These are phyloP conservation scores for Sphaerobolus stellatus DNA, from an alignment of 1,284 basidiomycete genomes.

Conservation along the genomic window DNA sequence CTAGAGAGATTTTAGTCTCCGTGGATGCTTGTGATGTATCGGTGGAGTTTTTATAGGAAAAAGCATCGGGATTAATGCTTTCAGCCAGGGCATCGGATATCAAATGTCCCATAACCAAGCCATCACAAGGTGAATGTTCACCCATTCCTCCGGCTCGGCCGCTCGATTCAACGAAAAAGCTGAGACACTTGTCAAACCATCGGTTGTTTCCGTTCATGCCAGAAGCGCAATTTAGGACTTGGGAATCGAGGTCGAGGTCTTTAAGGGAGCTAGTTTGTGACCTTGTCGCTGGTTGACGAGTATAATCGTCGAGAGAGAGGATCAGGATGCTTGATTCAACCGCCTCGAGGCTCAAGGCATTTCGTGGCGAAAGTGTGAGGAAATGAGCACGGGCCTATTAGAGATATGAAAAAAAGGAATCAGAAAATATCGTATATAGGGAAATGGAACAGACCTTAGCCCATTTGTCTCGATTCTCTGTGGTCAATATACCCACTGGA, in stretches of 20 bases:
- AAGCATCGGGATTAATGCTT: no score
- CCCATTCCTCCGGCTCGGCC: conserved; percentile 86
- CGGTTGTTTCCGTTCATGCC: conserved; percentile 76
- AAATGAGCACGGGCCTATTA: conserved; percentile 72
- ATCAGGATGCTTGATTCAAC: conserved; percentile 79
- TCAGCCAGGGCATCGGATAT: conserved; percentile 3
- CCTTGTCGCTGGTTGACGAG: conserved; percentile 44
- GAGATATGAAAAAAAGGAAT: conserved; percentile 14
- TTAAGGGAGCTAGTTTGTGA: conserved; percentile 29
- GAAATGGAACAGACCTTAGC: conserved; percentile 53
- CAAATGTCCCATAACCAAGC: conserved; percentile 53
- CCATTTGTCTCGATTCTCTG: conserved; percentile 85
- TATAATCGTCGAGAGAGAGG: conserved; percentile 63
- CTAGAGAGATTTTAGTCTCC: neutral
- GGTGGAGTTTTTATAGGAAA: no score
- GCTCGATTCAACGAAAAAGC: conserved; percentile 82
- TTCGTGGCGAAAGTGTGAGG: conserved; percentile 63
- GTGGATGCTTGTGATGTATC: neutral
- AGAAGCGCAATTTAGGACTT: conserved; percentile 76
- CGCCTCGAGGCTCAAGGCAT: conserved; percentile 56
- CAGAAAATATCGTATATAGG: no score
- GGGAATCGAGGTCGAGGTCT: conserved; percentile 61
- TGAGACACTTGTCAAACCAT: conserved; percentile 91
- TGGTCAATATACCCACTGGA: conserved; percentile 73
- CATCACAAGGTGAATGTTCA: conserved; percentile 92